Conservation (phyloP, 2,329 filamentous ascomycete species). For the Zalaria sp. region DNA sequence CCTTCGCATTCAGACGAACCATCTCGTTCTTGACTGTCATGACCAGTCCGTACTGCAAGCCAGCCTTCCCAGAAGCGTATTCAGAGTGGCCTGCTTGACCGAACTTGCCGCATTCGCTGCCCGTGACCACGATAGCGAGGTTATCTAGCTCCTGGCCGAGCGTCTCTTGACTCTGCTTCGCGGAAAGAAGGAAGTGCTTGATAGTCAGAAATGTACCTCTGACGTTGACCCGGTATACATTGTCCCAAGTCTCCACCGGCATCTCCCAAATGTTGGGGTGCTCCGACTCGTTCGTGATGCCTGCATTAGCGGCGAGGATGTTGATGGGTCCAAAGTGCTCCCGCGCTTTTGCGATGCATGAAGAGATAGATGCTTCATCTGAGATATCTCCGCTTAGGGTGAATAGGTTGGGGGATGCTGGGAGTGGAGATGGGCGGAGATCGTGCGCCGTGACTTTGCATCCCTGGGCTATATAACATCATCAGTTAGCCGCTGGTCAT, state of each 20-base stretch:
- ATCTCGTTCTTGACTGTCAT: conserved; percentile 42
- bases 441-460: conserved; percentile 42
- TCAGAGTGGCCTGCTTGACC: conserved; percentile 36
- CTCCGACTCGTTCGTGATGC: conserved; percentile 35
- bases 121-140: conserved; percentile 38
- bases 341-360: conserved; percentile 26
- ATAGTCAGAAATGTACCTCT: conserved; percentile 41
- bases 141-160: conserved; percentile 28
- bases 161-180: conserved; percentile 24
- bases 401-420: conserved; percentile 22
- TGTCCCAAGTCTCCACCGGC: conserved; percentile 36
- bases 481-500: conserved; percentile 5
- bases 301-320: conserved; percentile 39
- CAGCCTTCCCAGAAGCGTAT: conserved; percentile 37
- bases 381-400: conserved; percentile 33
- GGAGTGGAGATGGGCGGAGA: conserved; percentile 22
- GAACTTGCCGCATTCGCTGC: conserved; percentile 38
- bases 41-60: conserved; percentile 38
- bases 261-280: conserved; percentile 39
- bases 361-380: conserved; percentile 30
- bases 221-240: conserved; percentile 35
- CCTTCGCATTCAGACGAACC: conserved; percentile 34
- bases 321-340: conserved; percentile 35
- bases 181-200: conserved; percentile 38
- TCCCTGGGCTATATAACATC: conserved; percentile 27